A percentile compares a stretch with the other conserved stretches of the same genome.
Conservation (phyloP, 179 eudicot species). For the Gypsophila paniculata region DNA sequence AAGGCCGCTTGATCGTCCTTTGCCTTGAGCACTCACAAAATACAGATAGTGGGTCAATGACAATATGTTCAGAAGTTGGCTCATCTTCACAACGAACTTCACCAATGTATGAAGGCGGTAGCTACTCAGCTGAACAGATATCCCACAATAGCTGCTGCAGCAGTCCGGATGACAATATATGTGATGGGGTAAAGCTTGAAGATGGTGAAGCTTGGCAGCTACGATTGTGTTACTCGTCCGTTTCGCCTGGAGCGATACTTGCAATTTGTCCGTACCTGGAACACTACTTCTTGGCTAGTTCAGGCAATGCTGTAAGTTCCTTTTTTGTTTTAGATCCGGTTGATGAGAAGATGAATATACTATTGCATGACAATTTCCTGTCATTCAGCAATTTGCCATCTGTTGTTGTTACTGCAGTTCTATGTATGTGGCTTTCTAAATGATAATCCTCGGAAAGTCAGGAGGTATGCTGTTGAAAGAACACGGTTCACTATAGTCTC, state of each 20-base stretch:
- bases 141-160: constrained; percentile 69
- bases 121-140: constrained; percentile 56
- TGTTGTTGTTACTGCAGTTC: constrained; percentile 46
- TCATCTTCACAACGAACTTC: constrained; percentile 60
- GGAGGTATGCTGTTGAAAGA: constrained; percentile 61
- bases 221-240: constrained; percentile 43
- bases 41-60: constrained; percentile 65
- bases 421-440: constrained; percentile 78
- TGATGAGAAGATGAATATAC: constrained; percentile 11
- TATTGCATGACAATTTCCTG: constrained; percentile 1
- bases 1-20: constrained; percentile 82
- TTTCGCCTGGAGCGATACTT: constrained; percentile 69
- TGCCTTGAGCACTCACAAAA: constrained; percentile 64
- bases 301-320: constrained; percentile 79
- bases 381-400: constrained; percentile 14
- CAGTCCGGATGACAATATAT: constrained; percentile 82
- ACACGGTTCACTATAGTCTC: constrained; percentile 77
- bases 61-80: constrained; percentile 45
- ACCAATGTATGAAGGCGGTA: constrained; percentile 53
- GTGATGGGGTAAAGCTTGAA: constrained; percentile 69
- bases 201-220: constrained; percentile 83
- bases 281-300: constrained; percentile 77
- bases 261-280: constrained; percentile 83
- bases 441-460: constrained; percentile 65
- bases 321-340: constrained; percentile 12